These are phyloP conservation scores for Leishmania tropica DNA, from an alignment of 208 protist genomes.

Conservation along the genomic window DNA sequence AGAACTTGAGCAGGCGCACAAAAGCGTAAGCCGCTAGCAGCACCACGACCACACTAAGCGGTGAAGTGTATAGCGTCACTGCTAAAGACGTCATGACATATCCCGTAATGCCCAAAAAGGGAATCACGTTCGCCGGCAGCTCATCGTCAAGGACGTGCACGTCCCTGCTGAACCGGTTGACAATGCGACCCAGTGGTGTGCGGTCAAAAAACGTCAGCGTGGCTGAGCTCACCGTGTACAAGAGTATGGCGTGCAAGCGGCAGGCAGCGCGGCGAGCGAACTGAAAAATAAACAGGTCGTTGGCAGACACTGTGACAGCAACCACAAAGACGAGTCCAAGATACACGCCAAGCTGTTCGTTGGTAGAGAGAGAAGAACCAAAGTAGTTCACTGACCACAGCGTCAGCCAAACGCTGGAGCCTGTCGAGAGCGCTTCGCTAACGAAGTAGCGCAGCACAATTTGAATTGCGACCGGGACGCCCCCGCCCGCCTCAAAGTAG, in stretches of 20 bases:
- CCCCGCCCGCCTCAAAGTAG: conserved; percentile 56
- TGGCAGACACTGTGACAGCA: conserved; percentile 8
- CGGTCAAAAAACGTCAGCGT: conserved; percentile 62
- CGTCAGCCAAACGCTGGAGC: conserved; percentile 47
- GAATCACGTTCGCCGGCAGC: conserved; percentile 51
- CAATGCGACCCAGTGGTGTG: conserved; percentile 60
- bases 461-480: conserved; percentile 13
- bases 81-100: conserved; percentile 25
- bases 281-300: conserved; percentile 24
- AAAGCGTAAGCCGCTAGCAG: conserved; percentile 44
- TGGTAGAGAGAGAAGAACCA: conserved; percentile 16
- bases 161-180: conserved; percentile 87
- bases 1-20: conserved; percentile 90
- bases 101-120: conserved; percentile 24
- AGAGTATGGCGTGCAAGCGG: conserved; percentile 53
- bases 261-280: conserved; percentile 38
- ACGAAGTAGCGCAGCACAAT: conserved; percentile 36
- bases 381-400: conserved; percentile 61
- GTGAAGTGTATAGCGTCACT: conserved; percentile 23
- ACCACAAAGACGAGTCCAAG: conserved; percentile 1
- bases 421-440: conserved; percentile 28
- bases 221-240: conserved; percentile 43
- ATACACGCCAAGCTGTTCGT: conserved; percentile 30
- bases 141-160: conserved; percentile 76
- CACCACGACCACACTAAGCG: conserved; percentile 38